Evolutionary conservation across 495 filamentous ascomycete species (phyloP), one percentile per base, ranked within the genome.

Genomic region (Geopyxis carbonaria): DNA sequence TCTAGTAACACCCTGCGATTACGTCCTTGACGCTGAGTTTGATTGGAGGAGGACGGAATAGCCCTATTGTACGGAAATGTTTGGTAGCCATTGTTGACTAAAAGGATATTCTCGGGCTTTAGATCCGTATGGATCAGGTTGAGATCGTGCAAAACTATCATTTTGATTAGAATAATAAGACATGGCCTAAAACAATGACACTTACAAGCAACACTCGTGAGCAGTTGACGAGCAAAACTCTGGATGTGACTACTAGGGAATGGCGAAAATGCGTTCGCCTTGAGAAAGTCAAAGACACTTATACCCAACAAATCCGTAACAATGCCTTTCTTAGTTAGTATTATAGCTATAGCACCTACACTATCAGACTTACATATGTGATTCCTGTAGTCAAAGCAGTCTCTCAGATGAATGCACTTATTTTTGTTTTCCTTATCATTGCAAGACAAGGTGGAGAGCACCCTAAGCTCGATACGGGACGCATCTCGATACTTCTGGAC

Each of bases 181-280:
- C 35, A 19, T 11, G 21, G 16, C 16, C 3, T 4, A 36, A 14
- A 15, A 14, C 22, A 34, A n/a, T 21, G 27, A 28, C n/a, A 71
- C 84, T 69, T 64, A 94, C 86, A 97, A 36, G 89, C 91, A 47
- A 97, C 91, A 52, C 89, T 95, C n/a, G 86, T 94, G 37, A 97
- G 77, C 13, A 97, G 63, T 54, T 97, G 89, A 29, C 87, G 73
- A 9, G 89, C 89, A 66, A 97, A 95, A 51, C 70, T 82, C 58
- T 95, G 89, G 43, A 97, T 97, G 57, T 97, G 86, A 51, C 84
- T 93, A 66, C 89, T 94, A n/a, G 89, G 89, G 57, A 97, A 97
- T 2, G 89, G 89, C 18, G 91, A 82, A 57, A 95, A 97, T 32
- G 67, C 65, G 57, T 95, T 95, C 49, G 75, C 74, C 63, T 97